Evolutionary conservation across 164 flowering plant species (phyloP), one percentile per base, ranked within the genome.

Genomic region (Aristolochia contorta): DNA sequence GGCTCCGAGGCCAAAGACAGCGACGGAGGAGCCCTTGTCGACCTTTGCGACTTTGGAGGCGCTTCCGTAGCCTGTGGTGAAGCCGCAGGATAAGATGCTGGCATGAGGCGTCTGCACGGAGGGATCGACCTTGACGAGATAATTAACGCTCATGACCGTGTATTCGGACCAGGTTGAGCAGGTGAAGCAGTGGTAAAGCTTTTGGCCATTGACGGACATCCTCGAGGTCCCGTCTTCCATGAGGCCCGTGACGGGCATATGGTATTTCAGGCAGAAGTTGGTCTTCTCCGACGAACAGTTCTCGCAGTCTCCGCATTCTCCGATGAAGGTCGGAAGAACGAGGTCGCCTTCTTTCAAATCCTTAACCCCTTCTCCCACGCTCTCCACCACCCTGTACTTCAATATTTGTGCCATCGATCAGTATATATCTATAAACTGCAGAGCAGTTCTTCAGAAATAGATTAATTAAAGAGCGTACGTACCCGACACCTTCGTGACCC

Each of bases 401-500:
- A n/a, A n/a, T n/a, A n/a, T n/a, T n/a, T n/a, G n/a, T n/a, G n/a
- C n/a, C n/a, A n/a, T n/a, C n/a, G n/a, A n/a, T n/a, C n/a, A n/a
- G n/a, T n/a, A n/a, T n/a, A n/a, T n/a, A n/a, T n/a, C n/a, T n/a
- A n/a, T n/a, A n/a, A n/a, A n/a, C n/a, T n/a, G n/a, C n/a, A n/a
- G n/a, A n/a, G n/a, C n/a, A n/a, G n/a, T n/a, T n/a, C n/a, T n/a
- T n/a, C n/a, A n/a, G n/a, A n/a, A n/a, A n/a, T n/a, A n/a, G n/a
- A n/a, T n/a, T n/a, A n/a, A n/a, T n/a, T n/a, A n/a, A n/a, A n/a
- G n/a, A n/a, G n/a, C n/a, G 54, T 1, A 6, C 47, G 51, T 67
- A 80, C 84, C 84, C 82, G 46, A 76, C 84, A 13, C 82, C 84
- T 80, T 78, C 82, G 58, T 80, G 84, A 16, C 84, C 84, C 7